phyloP scores from a whole-genome alignment of 345 rosid genomes.

The Pugionium cornutum region DNA sequence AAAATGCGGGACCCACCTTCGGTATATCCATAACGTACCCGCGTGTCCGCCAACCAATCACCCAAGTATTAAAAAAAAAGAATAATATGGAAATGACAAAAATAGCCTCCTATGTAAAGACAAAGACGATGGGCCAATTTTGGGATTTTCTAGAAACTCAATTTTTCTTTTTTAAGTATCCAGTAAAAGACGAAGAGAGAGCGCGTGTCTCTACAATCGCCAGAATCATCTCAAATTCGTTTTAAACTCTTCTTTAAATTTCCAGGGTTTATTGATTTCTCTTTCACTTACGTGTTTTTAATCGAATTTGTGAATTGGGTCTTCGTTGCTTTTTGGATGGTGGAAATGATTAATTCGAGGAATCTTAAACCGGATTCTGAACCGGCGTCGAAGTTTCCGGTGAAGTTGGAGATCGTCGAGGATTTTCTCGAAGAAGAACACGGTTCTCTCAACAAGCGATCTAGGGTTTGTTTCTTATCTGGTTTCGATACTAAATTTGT shows the following conservation, averaged over 20 bases:
- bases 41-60: slow-evolving; percentile 26
- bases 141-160: slow-evolving; percentile 8
- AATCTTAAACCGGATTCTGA: slow-evolving; percentile 32
- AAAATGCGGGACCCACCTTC: slow-evolving; percentile 21
- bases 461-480: slow-evolving; percentile 51
- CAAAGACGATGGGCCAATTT: slow-evolving; percentile 5
- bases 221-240: neutral
- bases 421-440: slow-evolving; percentile 71
- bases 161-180: neutral
- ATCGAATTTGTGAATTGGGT: neutral
- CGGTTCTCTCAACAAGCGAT: slow-evolving; percentile 66
- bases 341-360: slow-evolving; percentile 71
- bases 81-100: slow-evolving; percentile 1
- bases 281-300: no score
- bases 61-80: neutral
- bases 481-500: neutral
- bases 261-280: slow-evolving; percentile 18
- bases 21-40: slow-evolving; percentile 4
- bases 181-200: neutral
- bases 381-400: slow-evolving; percentile 54
- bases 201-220: slow-evolving; percentile 27
- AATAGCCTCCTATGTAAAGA: slow-evolving; percentile 28
- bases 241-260: slow-evolving; percentile 1
- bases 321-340: slow-evolving; percentile 45
- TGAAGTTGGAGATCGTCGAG: slow-evolving; percentile 79